Percentiles rank a stretch among this genome's conserved stretches.
phyloP scores from a whole-genome alignment of 768 basidiomycete species.

The Pseudohyphozyma bogoriensis region DNA sequence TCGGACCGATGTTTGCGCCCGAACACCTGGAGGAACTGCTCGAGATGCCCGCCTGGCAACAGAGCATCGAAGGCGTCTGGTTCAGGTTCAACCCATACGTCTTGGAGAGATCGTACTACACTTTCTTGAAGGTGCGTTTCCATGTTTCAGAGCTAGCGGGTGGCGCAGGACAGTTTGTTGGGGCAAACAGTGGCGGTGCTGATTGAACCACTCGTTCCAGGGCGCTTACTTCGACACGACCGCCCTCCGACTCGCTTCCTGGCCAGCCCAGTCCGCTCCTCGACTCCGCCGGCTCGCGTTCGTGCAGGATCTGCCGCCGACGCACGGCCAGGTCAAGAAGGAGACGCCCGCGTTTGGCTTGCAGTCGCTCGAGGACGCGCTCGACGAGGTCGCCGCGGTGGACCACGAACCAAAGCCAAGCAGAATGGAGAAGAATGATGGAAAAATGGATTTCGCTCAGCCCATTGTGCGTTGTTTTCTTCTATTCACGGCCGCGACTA shows the following conservation, averaged over 20 bases:
- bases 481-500: constrained; percentile 48
- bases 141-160: not conserved
- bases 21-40: constrained; percentile 70
- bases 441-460: constrained; percentile 51
- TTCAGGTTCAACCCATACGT: constrained; percentile 72
- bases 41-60: constrained; percentile 41
- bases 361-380: constrained; percentile 24
- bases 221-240: constrained; percentile 74
- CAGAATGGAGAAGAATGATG: not conserved
- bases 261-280: constrained; percentile 44
- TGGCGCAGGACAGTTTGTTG: not conserved
- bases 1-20: constrained; percentile 71
- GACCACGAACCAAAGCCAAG: constrained; percentile 1
- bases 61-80: constrained; percentile 47
- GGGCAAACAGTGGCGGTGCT: not conserved
- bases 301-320: constrained; percentile 40
- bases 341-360: constrained; percentile 30
- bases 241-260: constrained; percentile 52
- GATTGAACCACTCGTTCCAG: constrained; percentile 35
- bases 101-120: constrained; percentile 64
- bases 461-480: constrained; percentile 51
- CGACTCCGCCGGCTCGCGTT: constrained; percentile 38
- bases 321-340: constrained; percentile 23
- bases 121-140: constrained; percentile 57
- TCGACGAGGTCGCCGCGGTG: constrained; percentile 1